phyloP scores from a whole-genome alignment of 192 early-diverging fungal genomes.

The Podila minutissima region DNA sequence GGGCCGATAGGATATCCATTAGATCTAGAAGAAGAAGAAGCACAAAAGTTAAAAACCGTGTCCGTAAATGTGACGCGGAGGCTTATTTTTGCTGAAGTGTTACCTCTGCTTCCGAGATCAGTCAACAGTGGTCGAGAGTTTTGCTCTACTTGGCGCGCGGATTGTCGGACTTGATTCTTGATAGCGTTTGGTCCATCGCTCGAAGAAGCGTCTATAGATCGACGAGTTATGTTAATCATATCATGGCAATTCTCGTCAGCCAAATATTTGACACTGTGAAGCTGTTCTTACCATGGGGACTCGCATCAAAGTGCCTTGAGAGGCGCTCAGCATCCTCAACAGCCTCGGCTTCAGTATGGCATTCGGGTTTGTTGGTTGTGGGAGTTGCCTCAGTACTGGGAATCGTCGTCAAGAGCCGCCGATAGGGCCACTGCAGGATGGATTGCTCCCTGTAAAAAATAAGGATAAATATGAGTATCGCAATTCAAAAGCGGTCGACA shows the following conservation, averaged over 20 bases:
- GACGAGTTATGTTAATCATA: background rate
- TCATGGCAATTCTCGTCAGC: too few relatives aligned
- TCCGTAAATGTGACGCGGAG: too few relatives aligned
- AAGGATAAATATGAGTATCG: background rate
- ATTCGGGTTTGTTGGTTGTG: background rate
- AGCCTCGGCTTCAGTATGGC: background rate
- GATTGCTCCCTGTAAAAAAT: slow-evolving; percentile 7
- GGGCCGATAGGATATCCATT: background rate
- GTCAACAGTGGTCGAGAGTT: background rate
- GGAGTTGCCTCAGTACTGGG: background rate
- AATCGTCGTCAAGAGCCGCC: slow-evolving; percentile 6
- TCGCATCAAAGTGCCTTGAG: background rate
- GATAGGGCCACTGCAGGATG: background rate
- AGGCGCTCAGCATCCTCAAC: background rate
- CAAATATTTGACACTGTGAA: too few relatives aligned
- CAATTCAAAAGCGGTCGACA: background rate
- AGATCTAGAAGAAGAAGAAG: background rate
- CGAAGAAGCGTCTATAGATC: background rate
- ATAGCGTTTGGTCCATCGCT: background rate
- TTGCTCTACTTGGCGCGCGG: background rate
- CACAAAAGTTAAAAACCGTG: background rate
- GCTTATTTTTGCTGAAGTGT: too few relatives aligned
- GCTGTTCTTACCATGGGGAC: background rate
- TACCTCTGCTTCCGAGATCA: slow-evolving; percentile 14
- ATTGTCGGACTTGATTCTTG: background rate